Percentiles rank a stretch among this genome's conserved stretches.
These are phyloP conservation scores for Tuber melanosporum DNA, from an alignment of 495 filamentous ascomycete genomes.

Conservation along the genomic window DNA sequence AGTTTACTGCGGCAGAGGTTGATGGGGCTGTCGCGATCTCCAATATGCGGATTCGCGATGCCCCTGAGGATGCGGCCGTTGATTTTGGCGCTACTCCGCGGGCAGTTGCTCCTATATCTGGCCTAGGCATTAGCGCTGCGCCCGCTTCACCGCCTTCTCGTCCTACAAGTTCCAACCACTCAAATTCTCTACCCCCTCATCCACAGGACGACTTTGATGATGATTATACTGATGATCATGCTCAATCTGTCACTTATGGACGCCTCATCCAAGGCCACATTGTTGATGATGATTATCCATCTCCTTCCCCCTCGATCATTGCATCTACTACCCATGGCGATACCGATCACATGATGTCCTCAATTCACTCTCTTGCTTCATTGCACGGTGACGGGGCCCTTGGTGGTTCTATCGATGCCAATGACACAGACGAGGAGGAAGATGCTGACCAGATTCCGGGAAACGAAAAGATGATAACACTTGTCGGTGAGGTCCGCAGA, in stretches of 20 bases:
- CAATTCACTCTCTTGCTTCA: constrained; percentile 58
- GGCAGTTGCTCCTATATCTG: constrained; percentile 29
- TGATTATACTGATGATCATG: constrained; percentile 80
- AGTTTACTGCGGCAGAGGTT: constrained; percentile 2
- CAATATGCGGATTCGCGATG: neutral
- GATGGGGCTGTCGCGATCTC: constrained; percentile 11
- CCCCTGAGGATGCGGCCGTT: neutral
- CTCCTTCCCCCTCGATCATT: constrained; percentile 58
- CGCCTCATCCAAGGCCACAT: constrained; percentile 92
- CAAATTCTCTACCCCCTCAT: constrained; percentile 30
- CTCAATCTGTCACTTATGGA: constrained; percentile 83
- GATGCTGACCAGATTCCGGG: constrained; percentile 68
- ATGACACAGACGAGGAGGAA: constrained; percentile 79
- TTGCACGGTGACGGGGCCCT: constrained; percentile 59
- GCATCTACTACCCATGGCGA: constrained; percentile 48
- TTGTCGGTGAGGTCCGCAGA: constrained; percentile 86
- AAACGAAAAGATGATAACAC: constrained; percentile 86
- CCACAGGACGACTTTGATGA: constrained; percentile 48
- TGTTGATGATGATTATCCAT: constrained; percentile 88
- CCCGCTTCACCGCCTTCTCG: constrained; percentile 17
- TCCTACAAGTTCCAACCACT: constrained; percentile 12
- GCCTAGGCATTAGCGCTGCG: constrained; percentile 28
- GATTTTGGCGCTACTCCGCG: constrained; percentile 35
- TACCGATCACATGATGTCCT: constrained; percentile 59
- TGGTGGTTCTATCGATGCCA: constrained; percentile 74